A percentile compares a stretch with the other conserved stretches of the same genome.
Conservation (phyloP, 441 rosid genomes). For the Omphalea diandra region DNA sequence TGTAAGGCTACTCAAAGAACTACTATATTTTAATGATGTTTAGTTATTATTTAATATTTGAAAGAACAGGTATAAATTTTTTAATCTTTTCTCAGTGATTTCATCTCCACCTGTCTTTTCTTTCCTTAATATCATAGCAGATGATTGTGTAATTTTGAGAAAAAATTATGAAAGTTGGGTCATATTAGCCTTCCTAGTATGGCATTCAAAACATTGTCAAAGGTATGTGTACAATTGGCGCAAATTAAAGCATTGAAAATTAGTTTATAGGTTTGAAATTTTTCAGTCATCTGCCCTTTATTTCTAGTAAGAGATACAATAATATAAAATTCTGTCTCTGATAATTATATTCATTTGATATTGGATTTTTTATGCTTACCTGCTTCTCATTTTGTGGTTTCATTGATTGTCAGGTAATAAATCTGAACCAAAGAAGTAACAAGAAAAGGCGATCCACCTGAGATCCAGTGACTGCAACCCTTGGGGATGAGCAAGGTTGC, state of each 20-base stretch:
- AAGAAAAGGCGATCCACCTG: not conserved
- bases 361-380: not conserved
- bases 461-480: not conserved
- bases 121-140: no score
- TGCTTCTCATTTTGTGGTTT: not conserved
- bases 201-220: not conserved
- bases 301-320: not conserved
- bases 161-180: not conserved
- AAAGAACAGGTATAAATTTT: no score
- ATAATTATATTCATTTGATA: no score
- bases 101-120: no score
- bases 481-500: not conserved
- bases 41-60: no score
- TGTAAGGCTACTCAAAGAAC: no score
- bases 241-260: not conserved
- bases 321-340: not conserved
- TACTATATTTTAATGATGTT: no score
- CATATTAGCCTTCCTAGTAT: not conserved
- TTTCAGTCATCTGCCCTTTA: no score
- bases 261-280: not conserved
- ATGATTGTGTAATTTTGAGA: no score
- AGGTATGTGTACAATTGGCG: not conserved
- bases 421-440: constrained; percentile 27
- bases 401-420: constrained; percentile 23
- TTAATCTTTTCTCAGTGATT: no score